phyloP scores from a whole-genome alignment of 2,329 filamentous ascomycete species.

The Helotiales sp. region DNA sequence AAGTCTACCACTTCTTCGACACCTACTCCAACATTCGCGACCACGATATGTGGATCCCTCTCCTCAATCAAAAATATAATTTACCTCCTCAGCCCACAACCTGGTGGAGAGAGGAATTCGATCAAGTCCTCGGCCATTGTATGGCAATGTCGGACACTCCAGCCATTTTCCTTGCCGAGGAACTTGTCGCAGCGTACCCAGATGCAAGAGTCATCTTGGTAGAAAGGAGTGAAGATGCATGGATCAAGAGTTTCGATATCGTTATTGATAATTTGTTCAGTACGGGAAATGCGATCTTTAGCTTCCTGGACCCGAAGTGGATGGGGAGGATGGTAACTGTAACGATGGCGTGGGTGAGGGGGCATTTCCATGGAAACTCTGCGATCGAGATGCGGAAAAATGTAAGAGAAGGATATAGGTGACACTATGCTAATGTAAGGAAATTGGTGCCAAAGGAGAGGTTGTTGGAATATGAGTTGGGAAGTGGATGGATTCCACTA shows the following conservation, averaged over 20 bases:
- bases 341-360: slow-evolving; percentile 2
- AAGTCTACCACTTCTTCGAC: slow-evolving; percentile 3
- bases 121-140: background rate
- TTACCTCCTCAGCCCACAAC: background rate
- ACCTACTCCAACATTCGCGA: background rate
- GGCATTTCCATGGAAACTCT: background rate
- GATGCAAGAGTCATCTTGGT: slow-evolving; percentile 14
- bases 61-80: background rate
- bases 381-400: slow-evolving; percentile 1
- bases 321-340: background rate
- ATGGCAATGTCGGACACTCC: background rate
- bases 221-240: slow-evolving; percentile 7
- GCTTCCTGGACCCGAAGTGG: background rate
- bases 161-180: background rate
- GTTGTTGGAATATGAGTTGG: slow-evolving; percentile 18
- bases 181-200: background rate
- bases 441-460: slow-evolving; percentile 15
- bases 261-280: background rate
- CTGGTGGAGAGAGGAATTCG: background rate
- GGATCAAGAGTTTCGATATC: slow-evolving; percentile 10
- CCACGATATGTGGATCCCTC: background rate
- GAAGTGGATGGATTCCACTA: slow-evolving; percentile 22
- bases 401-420: slow-evolving; percentile 2
- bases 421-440: slow-evolving; percentile 8
- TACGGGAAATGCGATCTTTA: background rate